Conservation (phyloP, 2,329 filamentous ascomycete species). For the Hypoxylon sp. region DNA sequence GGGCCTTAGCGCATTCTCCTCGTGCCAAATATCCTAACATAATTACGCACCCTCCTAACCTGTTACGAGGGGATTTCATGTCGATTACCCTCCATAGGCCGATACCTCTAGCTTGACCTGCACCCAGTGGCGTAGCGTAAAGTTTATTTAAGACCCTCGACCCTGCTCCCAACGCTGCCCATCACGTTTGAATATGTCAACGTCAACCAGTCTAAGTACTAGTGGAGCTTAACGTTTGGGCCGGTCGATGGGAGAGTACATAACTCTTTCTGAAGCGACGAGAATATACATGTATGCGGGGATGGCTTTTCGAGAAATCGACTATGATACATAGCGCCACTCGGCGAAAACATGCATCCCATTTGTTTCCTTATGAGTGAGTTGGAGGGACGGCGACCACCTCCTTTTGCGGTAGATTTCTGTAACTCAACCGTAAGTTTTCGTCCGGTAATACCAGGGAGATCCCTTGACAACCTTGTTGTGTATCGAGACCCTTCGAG, state of each 20-base stretch:
- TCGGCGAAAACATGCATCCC: no score
- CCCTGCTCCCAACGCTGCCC: conserved; percentile 36
- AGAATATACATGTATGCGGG: no score
- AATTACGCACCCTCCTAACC: no score
- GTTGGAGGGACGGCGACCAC: neutral
- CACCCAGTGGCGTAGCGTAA: conserved; percentile 31
- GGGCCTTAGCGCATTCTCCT: neutral
- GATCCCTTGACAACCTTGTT: conserved; percentile 3
- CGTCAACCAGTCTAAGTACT: conserved; percentile 8
- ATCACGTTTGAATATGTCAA: conserved; percentile 1
- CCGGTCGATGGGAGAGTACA: conserved; percentile 18
- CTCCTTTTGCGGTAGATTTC: neutral
- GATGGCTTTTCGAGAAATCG: no score
- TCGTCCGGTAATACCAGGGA: conserved; percentile 7
- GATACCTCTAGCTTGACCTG: neutral
- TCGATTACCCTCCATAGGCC: neutral
- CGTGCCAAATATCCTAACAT: neutral
- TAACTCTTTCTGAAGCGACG: neutral
- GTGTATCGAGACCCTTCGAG: conserved; percentile 11
- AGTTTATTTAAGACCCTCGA: conserved; percentile 46
- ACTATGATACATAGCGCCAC: no score
- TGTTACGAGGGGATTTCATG: neutral
- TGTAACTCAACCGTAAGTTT: conserved; percentile 2
- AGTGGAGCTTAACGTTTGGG: conserved; percentile 31
- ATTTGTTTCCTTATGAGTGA: no score